A percentile compares a stretch with the other conserved stretches of the same genome.
These are phyloP conservation scores for Alternaria viburni DNA, from an alignment of 2,329 filamentous ascomycete genomes.

Conservation along the genomic window DNA sequence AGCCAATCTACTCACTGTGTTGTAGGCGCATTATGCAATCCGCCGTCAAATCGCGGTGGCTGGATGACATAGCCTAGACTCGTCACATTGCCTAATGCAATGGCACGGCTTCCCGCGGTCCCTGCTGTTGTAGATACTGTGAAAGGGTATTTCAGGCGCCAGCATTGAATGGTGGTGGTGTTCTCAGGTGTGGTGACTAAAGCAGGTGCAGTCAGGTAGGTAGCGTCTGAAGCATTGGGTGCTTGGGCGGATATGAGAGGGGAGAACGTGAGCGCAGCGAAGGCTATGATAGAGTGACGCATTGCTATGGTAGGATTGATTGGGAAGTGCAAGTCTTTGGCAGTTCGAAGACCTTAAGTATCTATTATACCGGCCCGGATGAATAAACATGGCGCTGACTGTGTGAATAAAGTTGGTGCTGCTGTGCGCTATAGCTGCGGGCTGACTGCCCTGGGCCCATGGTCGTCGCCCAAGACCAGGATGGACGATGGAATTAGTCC, in stretches of 20 bases:
- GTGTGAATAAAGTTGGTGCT: not conserved
- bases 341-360: not conserved
- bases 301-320: not conserved
- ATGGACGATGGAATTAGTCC: not conserved
- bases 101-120: conserved; percentile 26
- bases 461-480: not conserved
- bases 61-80: conserved; percentile 39
- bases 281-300: not conserved
- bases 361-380: not conserved
- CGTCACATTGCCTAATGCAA: conserved; percentile 28
- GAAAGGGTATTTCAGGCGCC: conserved; percentile 40
- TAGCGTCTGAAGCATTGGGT: conserved; percentile 11
- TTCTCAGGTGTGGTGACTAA: conserved; percentile 41
- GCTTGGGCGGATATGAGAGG: not conserved
- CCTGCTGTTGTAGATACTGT: conserved; percentile 34
- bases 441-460: not conserved
- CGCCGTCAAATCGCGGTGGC: conserved; percentile 43
- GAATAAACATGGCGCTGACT: not conserved
- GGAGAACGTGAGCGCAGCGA: not conserved
- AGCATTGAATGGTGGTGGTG: conserved; percentile 44
- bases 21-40: conserved; percentile 41
- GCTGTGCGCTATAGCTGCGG: not conserved
- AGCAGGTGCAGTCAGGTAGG: conserved; percentile 41
- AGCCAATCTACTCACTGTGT: conserved; percentile 24
- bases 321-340: not conserved